These are phyloP conservation scores for Pisolithus tinctorius DNA, from an alignment of 768 basidiomycete genomes.

Conservation along the genomic window DNA sequence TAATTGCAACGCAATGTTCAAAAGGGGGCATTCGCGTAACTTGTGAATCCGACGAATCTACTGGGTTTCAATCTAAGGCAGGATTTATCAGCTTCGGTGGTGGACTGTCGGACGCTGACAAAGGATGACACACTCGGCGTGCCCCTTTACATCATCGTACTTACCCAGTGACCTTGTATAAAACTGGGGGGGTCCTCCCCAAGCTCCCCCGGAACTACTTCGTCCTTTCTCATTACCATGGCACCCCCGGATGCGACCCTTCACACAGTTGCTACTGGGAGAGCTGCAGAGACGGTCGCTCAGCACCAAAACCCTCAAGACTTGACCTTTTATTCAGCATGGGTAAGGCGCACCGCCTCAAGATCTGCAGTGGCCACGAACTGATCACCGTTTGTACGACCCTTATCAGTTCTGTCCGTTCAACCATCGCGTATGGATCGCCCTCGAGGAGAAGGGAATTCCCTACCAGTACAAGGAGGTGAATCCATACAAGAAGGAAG, in stretches of 20 bases:
- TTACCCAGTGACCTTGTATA: too few relatives aligned
- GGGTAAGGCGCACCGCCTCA: conserved; percentile 32
- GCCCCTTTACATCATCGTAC: too few relatives aligned
- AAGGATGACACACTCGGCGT: too few relatives aligned
- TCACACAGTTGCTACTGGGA: conserved; percentile 51
- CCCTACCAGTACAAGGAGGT: conserved; percentile 64
- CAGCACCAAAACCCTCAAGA: conserved; percentile 47
- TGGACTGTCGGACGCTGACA: too few relatives aligned
- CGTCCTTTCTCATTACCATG: conserved; percentile 20
- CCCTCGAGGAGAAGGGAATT: conserved; percentile 58
- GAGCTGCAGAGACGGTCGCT: conserved; percentile 44
- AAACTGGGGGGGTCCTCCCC: too few relatives aligned
- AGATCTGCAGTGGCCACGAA: background rate
- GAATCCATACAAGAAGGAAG: conserved; percentile 66
- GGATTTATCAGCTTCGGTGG: too few relatives aligned
- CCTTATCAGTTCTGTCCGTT: conserved; percentile 44
- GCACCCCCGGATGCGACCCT: conserved; percentile 42
- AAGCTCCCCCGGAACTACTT: too few relatives aligned
- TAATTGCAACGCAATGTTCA: too few relatives aligned
- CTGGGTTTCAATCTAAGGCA: too few relatives aligned
- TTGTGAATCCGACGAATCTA: too few relatives aligned
- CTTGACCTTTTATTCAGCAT: conserved; percentile 53
- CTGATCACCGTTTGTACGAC: background rate
- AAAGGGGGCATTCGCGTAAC: too few relatives aligned
- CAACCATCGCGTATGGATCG: conserved; percentile 59